Conservation (phyloP, 108 stramenopile genomes). For the Stephanodiscus minutulus region DNA sequence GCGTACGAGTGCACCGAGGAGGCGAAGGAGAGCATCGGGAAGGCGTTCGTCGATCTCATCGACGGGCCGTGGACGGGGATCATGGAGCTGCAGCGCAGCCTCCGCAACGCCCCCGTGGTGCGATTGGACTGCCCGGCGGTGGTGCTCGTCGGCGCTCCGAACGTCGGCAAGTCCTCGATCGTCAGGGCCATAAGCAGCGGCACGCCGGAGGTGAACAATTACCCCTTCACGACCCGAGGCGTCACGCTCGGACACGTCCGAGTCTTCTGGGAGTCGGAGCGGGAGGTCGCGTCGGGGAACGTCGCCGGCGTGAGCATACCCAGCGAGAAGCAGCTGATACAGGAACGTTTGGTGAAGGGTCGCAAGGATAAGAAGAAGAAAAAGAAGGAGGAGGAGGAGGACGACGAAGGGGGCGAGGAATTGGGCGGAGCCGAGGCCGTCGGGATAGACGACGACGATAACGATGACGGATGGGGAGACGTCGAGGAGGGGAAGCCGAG, state of each 20-base stretch:
- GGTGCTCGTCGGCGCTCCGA: constrained; percentile 95
- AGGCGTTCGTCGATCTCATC: constrained; percentile 67
- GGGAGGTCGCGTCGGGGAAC: constrained; percentile 39
- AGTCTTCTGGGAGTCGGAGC: constrained; percentile 79
- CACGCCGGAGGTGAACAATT: constrained; percentile 96
- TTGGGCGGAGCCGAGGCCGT: constrained; percentile 24
- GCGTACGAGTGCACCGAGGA: constrained; percentile 61
- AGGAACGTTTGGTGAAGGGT: constrained; percentile 26
- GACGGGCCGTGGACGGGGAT: constrained; percentile 64
- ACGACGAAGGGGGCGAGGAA: neutral
- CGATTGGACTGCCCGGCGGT: constrained; percentile 90
- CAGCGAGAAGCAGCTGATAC: constrained; percentile 26
- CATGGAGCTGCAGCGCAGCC: constrained; percentile 76
- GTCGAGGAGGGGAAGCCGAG: neutral
- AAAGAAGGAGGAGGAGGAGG: neutral
- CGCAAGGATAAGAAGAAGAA: constrained; percentile 31
- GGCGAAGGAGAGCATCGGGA: constrained; percentile 58
- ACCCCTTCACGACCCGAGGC: constrained; percentile 96
- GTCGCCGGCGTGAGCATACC: constrained; percentile 45
- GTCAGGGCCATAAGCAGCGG: constrained; percentile 89
- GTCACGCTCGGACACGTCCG: constrained; percentile 96
- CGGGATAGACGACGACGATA: constrained; percentile 44
- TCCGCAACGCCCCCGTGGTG: constrained; percentile 90
- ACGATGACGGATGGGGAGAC: constrained; percentile 8
- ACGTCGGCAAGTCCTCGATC: constrained; percentile 95